Conservation (phyloP, 1,284 basidiomycete genomes). For the Ganoderma resinaceum region DNA sequence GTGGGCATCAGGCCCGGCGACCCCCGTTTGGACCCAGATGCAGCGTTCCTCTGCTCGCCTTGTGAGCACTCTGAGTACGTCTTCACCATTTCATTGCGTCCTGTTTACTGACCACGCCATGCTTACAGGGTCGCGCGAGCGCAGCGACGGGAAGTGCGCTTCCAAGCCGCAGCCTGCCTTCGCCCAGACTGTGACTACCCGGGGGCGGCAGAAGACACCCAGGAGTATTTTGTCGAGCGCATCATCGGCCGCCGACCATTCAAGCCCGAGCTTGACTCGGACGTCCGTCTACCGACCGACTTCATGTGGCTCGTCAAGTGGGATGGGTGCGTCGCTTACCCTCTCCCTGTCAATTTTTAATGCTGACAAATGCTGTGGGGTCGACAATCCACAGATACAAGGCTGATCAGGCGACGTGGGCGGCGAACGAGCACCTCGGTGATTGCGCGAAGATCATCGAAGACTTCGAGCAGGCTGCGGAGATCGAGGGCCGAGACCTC, state of each 20-base stretch:
- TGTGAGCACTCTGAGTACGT: constrained; percentile 28
- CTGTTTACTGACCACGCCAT: not conserved
- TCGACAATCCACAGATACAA: constrained; percentile 17
- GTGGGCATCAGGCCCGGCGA: constrained; percentile 24
- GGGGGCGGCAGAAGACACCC: constrained; percentile 24
- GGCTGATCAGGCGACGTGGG: constrained; percentile 27
- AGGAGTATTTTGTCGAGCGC: constrained; percentile 33
- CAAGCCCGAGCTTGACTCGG: constrained; percentile 14
- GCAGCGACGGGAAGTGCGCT: constrained; percentile 21
- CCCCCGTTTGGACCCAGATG: constrained; percentile 23
- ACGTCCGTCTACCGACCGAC: constrained; percentile 9
- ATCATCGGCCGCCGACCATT: constrained; percentile 31
- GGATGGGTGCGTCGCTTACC: constrained; percentile 23
- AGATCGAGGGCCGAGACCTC: constrained; percentile 26
- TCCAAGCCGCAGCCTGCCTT: constrained; percentile 25
- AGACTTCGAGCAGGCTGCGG: constrained; percentile 28
- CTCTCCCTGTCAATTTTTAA: not conserved
- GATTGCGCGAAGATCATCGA: constrained; percentile 28
- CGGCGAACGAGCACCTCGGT: constrained; percentile 22
- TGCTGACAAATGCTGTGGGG: not conserved
- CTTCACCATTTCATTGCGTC: not conserved
- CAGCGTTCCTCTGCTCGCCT: constrained; percentile 24
- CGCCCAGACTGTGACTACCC: constrained; percentile 32
- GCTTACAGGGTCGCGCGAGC: not conserved
- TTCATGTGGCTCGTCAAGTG: constrained; percentile 32